Percentiles rank a stretch among this genome's conserved stretches.
These are phyloP conservation scores for Aspergillus udagawae DNA, from an alignment of 2,329 filamentous ascomycete species.

Conservation along the genomic window DNA sequence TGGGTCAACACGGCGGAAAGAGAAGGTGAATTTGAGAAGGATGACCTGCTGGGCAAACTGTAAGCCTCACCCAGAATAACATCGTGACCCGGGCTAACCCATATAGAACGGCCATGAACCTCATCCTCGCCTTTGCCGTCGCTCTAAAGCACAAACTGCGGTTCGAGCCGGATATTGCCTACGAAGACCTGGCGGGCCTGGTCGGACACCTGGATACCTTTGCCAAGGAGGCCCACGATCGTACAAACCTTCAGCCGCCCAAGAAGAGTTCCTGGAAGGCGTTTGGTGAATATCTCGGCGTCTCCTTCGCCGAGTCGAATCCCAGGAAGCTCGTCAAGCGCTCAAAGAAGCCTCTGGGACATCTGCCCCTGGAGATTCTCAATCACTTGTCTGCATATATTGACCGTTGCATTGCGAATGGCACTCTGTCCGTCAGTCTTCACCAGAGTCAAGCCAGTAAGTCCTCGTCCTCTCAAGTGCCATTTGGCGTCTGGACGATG, in stretches of 20 bases:
- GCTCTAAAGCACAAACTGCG: constrained; percentile 77
- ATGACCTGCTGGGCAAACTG: constrained; percentile 67
- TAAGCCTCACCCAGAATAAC: constrained; percentile 17
- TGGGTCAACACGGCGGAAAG: constrained; percentile 73
- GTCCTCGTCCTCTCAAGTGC: constrained; percentile 6
- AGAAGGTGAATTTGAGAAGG: constrained; percentile 55
- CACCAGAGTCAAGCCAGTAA: constrained; percentile 38
- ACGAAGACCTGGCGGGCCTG: constrained; percentile 67
- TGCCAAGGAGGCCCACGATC: constrained; percentile 56
- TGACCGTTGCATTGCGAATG: constrained; percentile 53
- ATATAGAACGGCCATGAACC: constrained; percentile 61
- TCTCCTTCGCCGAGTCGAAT: constrained; percentile 73
- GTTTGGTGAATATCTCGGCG: constrained; percentile 67
- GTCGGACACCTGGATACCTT: constrained; percentile 72
- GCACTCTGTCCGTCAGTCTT: constrained; percentile 31
- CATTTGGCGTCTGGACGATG: neutral
- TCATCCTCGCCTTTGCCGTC: constrained; percentile 72
- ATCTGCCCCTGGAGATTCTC: constrained; percentile 78
- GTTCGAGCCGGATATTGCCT: constrained; percentile 76
- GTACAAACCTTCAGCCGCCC: constrained; percentile 28
- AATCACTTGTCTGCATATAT: constrained; percentile 66
- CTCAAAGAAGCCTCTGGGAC: constrained; percentile 68
- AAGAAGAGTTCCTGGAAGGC: constrained; percentile 57
- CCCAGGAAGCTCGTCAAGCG: constrained; percentile 74
- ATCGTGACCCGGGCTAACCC: constrained; percentile 8